These are phyloP conservation scores for Arabis alpina DNA, from an alignment of 345 rosid species.

Conservation along the genomic window DNA sequence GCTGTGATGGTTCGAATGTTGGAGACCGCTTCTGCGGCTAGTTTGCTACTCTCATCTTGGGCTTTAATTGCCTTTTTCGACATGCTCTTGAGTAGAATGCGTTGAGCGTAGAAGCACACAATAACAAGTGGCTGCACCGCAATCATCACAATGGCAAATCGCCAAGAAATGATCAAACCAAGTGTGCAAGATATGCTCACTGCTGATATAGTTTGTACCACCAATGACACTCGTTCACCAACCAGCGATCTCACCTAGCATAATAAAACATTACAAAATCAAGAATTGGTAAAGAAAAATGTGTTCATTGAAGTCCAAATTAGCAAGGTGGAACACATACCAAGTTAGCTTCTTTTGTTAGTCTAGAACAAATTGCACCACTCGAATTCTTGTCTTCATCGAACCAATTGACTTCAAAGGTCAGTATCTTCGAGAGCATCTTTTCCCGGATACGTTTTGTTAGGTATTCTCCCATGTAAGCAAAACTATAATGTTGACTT, in stretches of 20 bases:
- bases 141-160: conserved; percentile 66
- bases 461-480: conserved; percentile 63
- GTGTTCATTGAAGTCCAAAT: neutral
- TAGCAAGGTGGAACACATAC: conserved; percentile 24
- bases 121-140: conserved; percentile 57
- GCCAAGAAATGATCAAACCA: conserved; percentile 65
- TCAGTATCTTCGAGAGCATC: conserved; percentile 64
- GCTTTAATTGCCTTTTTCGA: conserved; percentile 52
- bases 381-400: conserved; percentile 69
- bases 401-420: conserved; percentile 79
- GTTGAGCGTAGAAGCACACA: conserved; percentile 47
- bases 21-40: conserved; percentile 63
- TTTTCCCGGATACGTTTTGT: conserved; percentile 67
- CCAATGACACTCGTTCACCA: conserved; percentile 58
- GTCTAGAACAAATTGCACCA: conserved; percentile 65
- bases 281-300: too few relatives aligned
- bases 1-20: conserved; percentile 64
- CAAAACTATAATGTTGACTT: conserved; percentile 63
- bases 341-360: conserved; percentile 67
- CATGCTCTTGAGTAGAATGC: conserved; percentile 47
- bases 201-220: conserved; percentile 60
- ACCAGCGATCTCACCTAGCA: conserved; percentile 62
- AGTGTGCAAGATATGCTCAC: conserved; percentile 56
- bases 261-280: neutral
- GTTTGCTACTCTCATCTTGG: conserved; percentile 61